These are phyloP conservation scores for Panellus pusillus DNA, from an alignment of 768 basidiomycete species.

Conservation along the genomic window DNA sequence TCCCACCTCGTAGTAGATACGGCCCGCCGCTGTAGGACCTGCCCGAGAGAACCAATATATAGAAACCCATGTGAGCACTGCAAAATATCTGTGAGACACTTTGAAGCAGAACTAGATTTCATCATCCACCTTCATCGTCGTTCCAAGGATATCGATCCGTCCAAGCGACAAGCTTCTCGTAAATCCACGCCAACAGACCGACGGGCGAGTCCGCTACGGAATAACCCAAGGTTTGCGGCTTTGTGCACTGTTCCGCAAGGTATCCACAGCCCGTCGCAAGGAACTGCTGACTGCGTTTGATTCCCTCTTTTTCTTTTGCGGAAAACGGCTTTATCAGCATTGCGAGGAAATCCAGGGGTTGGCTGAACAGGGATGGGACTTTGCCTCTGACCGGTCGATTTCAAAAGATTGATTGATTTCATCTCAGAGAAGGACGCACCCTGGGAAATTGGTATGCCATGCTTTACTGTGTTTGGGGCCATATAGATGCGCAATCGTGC, in stretches of 20 bases:
- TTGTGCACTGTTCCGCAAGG: not conserved
- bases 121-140: slow-evolving; percentile 4
- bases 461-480: slow-evolving; percentile 46
- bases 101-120: not conserved
- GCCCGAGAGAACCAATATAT: slow-evolving; percentile 32
- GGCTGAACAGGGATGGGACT: not conserved
- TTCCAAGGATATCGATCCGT: slow-evolving; percentile 4
- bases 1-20: slow-evolving; percentile 21
- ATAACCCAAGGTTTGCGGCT: slow-evolving; percentile 7
- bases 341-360: too few relatives aligned
- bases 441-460: slow-evolving; percentile 50
- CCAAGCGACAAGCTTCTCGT: slow-evolving; percentile 1
- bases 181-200: not conserved
- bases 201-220: slow-evolving; percentile 5
- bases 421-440: slow-evolving; percentile 40
- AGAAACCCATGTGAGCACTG: slow-evolving; percentile 31
- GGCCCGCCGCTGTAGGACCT: slow-evolving; percentile 25
- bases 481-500: slow-evolving; percentile 29
- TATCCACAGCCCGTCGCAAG: not conserved
- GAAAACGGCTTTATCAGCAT: not conserved
- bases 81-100: too few relatives aligned
- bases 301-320: not conserved
- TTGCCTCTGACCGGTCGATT: not conserved
- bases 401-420: not conserved
- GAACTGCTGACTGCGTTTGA: not conserved